These are phyloP conservation scores for Akebia trifoliata DNA, from an alignment of 164 flowering plant genomes.

Conservation along the genomic window DNA sequence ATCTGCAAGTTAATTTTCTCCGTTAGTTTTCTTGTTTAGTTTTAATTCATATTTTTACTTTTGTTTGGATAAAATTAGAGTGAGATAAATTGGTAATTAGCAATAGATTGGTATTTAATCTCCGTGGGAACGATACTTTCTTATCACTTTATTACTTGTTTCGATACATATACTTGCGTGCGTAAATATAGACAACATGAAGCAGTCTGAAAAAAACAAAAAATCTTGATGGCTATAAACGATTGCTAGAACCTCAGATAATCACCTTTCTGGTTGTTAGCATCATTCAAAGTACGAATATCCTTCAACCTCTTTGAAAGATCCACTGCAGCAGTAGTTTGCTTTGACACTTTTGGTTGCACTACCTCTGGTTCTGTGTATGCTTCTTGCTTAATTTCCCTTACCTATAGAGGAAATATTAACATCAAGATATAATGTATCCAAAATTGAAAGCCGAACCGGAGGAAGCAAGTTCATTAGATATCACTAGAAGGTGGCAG, in stretches of 20 bases:
- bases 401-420: constrained; percentile 41
- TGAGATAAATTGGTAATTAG: too few species aligned
- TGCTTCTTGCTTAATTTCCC: constrained; percentile 67
- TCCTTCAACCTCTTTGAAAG: constrained; percentile 79
- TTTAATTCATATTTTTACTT: too few species aligned
- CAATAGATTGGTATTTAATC: too few species aligned
- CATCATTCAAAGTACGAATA: constrained; percentile 54
- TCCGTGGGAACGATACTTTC: too few species aligned
- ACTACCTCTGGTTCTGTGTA: constrained; percentile 43
- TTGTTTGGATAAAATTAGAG: too few species aligned
- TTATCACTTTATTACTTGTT: too few species aligned
- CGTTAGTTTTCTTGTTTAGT: too few species aligned
- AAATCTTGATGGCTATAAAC: not conserved
- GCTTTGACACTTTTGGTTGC: constrained; percentile 51
- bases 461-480: not conserved
- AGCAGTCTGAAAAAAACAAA: not conserved
- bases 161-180: too few species aligned
- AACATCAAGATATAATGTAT: not conserved
- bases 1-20: too few species aligned
- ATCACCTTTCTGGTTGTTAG: constrained; percentile 67
- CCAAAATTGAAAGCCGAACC: not conserved
- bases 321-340: constrained; percentile 69
- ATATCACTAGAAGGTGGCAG: too few species aligned
- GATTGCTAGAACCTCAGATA: not conserved
- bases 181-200: too few species aligned